A percentile compares a stretch with the other conserved stretches of the same genome.
These are phyloP conservation scores for Micractinium sp. DNA, from an alignment of 139 green algal genomes.

Conservation along the genomic window DNA sequence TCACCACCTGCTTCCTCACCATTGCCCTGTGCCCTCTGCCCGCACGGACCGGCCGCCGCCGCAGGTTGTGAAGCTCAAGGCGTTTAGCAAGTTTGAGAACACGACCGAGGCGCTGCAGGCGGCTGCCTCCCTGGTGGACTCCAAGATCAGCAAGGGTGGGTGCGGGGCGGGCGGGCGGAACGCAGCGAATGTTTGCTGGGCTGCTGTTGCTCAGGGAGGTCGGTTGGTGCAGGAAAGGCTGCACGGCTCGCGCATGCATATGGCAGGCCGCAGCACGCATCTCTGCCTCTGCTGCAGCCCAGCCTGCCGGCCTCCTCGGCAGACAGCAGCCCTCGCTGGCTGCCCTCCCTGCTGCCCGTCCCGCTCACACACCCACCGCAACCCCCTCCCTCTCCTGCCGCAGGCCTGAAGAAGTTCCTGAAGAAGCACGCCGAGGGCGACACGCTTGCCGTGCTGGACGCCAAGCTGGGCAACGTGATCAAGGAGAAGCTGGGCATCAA, in stretches of 20 bases:
- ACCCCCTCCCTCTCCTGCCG: not conserved
- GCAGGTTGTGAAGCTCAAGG: conserved; percentile 95
- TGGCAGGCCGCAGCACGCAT: too few species aligned
- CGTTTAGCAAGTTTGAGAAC: conserved; percentile 98
- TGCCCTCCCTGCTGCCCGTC: not conserved
- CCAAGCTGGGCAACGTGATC: conserved; percentile 96
- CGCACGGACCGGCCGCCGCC: too few species aligned
- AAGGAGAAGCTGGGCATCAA: conserved; percentile 98
- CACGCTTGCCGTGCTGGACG: conserved; percentile 92
- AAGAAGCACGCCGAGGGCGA: conserved; percentile 94
- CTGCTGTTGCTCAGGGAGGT: not conserved
- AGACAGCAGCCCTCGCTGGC: not conserved
- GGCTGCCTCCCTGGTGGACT: conserved; percentile 92
- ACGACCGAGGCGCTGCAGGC: conserved; percentile 95
- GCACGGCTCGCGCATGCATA: too few species aligned
- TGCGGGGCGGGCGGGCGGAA: not conserved
- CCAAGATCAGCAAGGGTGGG: conserved; percentile 94
- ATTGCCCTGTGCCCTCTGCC: conserved; percentile 41
- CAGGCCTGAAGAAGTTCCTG: conserved; percentile 98
- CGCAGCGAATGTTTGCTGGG: not conserved
- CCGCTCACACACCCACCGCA: not conserved
- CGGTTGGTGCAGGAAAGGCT: too few species aligned
- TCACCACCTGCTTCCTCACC: not conserved
- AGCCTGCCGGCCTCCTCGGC: too few species aligned
- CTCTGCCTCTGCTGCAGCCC: too few species aligned